Evolutionary conservation across 2,329 filamentous ascomycete species (phyloP), one percentile per base, ranked within the genome.

Genomic region (Mycosphaerella sp.): DNA sequence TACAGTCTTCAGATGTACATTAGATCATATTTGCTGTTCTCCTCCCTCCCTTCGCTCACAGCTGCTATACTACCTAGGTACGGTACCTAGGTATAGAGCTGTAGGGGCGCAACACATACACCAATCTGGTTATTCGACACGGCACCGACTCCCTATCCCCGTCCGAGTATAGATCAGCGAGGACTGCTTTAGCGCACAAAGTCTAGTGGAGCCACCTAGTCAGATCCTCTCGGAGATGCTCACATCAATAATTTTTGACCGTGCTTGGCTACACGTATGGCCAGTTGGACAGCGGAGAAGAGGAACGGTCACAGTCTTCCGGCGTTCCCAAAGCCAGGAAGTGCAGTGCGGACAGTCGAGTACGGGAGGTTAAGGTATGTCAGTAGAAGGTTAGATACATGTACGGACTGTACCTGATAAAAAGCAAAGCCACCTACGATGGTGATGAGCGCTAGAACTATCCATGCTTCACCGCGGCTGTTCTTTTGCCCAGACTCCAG

Each of bases 31-130:
- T 21, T 21, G 21, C 21, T 21, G 1, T 21, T 21, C 3, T 21
- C 21, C 26, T 29, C 26, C 5, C 26, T 29, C 6, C 5, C 34
- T 95, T 95, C 67, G 91, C 96, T 75, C 82, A 91, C 52, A 7
- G 6, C 78, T 95, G 59, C 72, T 95, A 63, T 85, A 86, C 66
- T 95, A 95, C 73, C 76, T 96, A 52, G 82, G 86, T 32, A 90
- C 90, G 21, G 21, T 2, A 2, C 2, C 2, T 21, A 21, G 21
- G 21, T 21, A 8, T 83, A 92, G 39, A 80, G 82, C 60, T 95
- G 88, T 63, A 82, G 96, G 65, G 82, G 89, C 67, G 91, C 96
- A 70, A 81, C 90, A 23, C 17, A 21, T 1, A 44, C 42, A 44
- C 17, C 29, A 44, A 44, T 11, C 17, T 21, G 23, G 29, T 26